Conservation (phyloP, 805 yeast species). For the Monosporozyma unispora region DNA sequence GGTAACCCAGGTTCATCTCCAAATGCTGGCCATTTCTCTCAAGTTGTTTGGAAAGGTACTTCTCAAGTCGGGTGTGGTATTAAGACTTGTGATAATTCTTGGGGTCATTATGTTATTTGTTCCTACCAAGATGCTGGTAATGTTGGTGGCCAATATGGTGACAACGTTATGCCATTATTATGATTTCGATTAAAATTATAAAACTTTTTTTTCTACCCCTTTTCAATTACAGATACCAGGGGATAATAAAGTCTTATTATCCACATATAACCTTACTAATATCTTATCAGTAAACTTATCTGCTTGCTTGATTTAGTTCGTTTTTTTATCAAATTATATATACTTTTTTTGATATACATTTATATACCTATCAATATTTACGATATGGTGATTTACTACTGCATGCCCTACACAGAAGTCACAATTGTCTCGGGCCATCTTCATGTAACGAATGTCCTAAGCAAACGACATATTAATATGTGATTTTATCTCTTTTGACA, state of each 20-base stretch:
- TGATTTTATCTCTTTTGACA: too few species aligned
- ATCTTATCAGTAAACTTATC: not conserved
- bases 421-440: too few species aligned
- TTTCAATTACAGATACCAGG: not conserved
- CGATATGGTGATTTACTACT: not conserved
- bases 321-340: not conserved
- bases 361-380: not conserved
- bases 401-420: too few species aligned
- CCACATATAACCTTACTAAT: not conserved
- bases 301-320: not conserved
- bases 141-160: conserved; percentile 17
- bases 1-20: conserved; percentile 9
- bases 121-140: conserved; percentile 55
- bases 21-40: conserved; percentile 65
- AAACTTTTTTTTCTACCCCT: not conserved
- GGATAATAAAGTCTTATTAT: not conserved
- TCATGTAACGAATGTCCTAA: too few species aligned
- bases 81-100: conserved; percentile 9
- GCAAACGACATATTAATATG: too few species aligned
- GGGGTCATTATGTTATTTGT: conserved; percentile 49
- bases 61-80: conserved; percentile 54
- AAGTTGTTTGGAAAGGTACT: conserved; percentile 57
- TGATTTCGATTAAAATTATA: not conserved
- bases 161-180: conserved; percentile 9
- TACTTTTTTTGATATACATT: not conserved